Evolutionary conservation across 2,329 filamentous ascomycete genomes (phyloP), one percentile per base, ranked within the genome.

Genomic region (Ceratocystis alfenasii): DNA sequence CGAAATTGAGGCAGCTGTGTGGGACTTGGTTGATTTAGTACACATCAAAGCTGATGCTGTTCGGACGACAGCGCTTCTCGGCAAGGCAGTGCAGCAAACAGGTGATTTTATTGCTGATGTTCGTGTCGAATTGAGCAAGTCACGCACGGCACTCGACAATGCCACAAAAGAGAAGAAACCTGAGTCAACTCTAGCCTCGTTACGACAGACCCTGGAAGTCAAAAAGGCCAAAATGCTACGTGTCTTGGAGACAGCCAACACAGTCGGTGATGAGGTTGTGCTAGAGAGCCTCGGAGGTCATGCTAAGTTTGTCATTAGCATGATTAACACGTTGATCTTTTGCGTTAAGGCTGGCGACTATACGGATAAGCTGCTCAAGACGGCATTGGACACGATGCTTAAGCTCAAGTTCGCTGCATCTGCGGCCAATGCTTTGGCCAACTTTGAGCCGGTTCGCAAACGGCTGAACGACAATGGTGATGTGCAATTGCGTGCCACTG

Each of bases 391-490:
- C 63, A 78, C 89, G 41, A 80, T 90, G 73, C 86, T 85, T 67
- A 79, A 85, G 53, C 83, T 80, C 62, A 82, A 80, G 69, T 83
- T 84, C 45, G 75, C 85, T 53, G 82, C 85, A 69, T 85, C 82
- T 68, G 81, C 84, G 50, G 66, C 62, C 2, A 67, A 65, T 62
- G 66, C 63, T 3, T 22, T 67, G 5, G 66, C 22, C 7, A 88
- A 88, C 71, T 82, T 90, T 66, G 81, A 83, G 66, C 84, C 82
- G 65, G 81, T 88, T 17, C 79, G 85, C 50, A 83, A 83, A 68
- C 80, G 83, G 7, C 83, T 87, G 71, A 80, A 79, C 68, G 86
- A 83, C 71, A 85, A 84, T 70, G 86, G 84, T 30, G 85, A 88
- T 70, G 79, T 81, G 0, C 82, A 86, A 64, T 82, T 84, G 61